Base-by-base conservation (phyloP, 805 yeast species). In the Alloascoidea hylecoeti region DNA sequence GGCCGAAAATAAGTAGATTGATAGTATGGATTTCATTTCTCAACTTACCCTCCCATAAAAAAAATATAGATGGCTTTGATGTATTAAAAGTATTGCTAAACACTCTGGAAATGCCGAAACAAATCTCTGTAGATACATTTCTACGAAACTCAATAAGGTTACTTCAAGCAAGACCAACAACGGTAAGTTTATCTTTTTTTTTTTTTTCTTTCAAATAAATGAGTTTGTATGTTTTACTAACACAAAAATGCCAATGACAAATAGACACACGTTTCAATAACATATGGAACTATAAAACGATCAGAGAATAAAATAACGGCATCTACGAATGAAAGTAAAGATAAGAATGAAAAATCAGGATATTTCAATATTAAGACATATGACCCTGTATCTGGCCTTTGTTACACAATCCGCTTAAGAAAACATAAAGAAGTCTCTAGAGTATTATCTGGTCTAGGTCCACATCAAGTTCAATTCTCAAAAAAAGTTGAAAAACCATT, bases 391-490 rank as follows among this genome's bases (percentile, higher is more conserved):
- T 61, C 73, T 14, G 88, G 88, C 4, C 64, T 75, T 33, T 66
- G 76, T 42, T 68, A 76, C 54, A 67, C 64, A 42, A 72, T 65
- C 51, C 64, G 61, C 42, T 75, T 89, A 1, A 59, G 61, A 44
- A 77, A 78, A 45, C 57, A 67, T 36, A 83, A 84, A 52, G 94
- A 85, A 53, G 68, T 86, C 35, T 74, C 83, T 16, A 68, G 88
- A 46, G 51, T 85, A 16, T 58, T 82, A 52, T 70, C 82, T 36
- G 79, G 82, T 4, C 50, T 85, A 36, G 94, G 94, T 0, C 86
- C 86, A 3, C 60, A 66, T 39, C 77, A 77, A 3, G 78, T 76
- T 37, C 60, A 59, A 35, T 51, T 61, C 6, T 51, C 58, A 17
- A 48, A 50, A 37, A 46, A 45, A 28, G 35, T 34, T 14, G 27